Percentiles rank a stretch among this genome's conserved stretches.
Conservation (phyloP, 352 stramenopile genomes). For the Pythium chondricola region DNA sequence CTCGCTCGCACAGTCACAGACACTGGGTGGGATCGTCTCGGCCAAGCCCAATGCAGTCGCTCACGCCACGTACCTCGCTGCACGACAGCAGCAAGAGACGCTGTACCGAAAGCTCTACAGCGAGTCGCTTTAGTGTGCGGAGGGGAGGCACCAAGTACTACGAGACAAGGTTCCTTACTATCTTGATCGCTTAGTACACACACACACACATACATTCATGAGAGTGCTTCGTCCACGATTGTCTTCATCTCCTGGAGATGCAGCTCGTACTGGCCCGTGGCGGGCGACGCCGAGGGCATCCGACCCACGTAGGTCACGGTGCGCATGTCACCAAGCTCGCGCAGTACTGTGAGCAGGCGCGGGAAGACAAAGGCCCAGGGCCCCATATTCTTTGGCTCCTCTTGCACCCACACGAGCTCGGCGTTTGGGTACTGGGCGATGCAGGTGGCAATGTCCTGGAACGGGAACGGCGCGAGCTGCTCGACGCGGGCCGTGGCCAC, state of each 20-base stretch:
- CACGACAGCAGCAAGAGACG: constrained; percentile 58
- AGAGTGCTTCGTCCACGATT: constrained; percentile 87
- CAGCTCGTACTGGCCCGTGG: constrained; percentile 93
- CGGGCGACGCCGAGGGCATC: constrained; percentile 91
- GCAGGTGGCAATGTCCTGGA: constrained; percentile 92
- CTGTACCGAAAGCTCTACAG: constrained; percentile 76
- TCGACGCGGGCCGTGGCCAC: constrained; percentile 72
- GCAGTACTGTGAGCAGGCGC: constrained; percentile 91
- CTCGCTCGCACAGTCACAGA: constrained; percentile 31
- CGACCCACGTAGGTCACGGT: constrained; percentile 92
- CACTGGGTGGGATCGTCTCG: constrained; percentile 28
- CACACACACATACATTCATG: no score
- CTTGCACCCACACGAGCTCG: constrained; percentile 95
- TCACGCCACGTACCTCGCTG: constrained; percentile 55
- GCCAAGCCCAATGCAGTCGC: constrained; percentile 36
- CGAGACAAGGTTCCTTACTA: no score
- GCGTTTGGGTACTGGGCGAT: constrained; percentile 92
- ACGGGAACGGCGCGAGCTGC: constrained; percentile 95
- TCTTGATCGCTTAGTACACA: no score
- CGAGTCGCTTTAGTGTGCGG: no score
- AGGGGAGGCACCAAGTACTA: no score
- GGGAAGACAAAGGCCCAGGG: constrained; percentile 91
- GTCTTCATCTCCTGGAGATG: constrained; percentile 91
- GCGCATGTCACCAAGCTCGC: constrained; percentile 61
- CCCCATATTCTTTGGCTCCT: constrained; percentile 99